Conservation (phyloP, 305 asterid species). For the Fraxinus sp. region DNA sequence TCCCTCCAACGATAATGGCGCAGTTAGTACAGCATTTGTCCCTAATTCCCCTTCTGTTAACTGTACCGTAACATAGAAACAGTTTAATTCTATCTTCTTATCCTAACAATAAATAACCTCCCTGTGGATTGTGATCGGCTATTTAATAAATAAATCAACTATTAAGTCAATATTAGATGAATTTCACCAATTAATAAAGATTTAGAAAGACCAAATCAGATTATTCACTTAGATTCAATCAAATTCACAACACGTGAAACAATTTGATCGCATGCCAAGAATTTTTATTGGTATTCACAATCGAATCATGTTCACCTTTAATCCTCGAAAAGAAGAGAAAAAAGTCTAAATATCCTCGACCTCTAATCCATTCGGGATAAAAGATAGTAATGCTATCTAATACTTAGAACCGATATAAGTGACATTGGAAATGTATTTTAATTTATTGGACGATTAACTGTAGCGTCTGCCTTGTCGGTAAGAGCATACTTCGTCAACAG, state of each 20-base stretch:
- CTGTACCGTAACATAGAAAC: conserved; percentile 27
- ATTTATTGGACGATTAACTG: too few species aligned
- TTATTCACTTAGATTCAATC: neutral
- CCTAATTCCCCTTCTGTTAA: conserved; percentile 33
- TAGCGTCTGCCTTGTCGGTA: too few species aligned
- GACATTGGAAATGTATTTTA: too few species aligned
- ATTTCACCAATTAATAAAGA: neutral
- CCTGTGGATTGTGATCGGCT: neutral
- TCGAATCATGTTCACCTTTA: neutral
- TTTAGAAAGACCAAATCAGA: neutral
- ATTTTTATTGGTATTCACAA: neutral
- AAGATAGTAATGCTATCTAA: too few species aligned
- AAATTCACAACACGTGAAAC: neutral
- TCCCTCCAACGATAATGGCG: conserved; percentile 57
- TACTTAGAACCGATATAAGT: too few species aligned
- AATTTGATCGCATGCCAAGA: neutral
- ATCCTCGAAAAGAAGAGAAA: neutral
- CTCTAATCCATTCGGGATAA: neutral
- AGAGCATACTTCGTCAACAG: too few species aligned
- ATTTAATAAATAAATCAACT: neutral
- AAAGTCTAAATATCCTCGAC: neutral
- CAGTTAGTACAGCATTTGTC: conserved; percentile 44
- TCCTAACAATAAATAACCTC: neutral
- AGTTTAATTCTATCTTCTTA: neutral
- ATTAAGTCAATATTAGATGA: neutral